These are phyloP conservation scores for Neoarthrinium moseri DNA, from an alignment of 2,329 filamentous ascomycete genomes.

Conservation along the genomic window DNA sequence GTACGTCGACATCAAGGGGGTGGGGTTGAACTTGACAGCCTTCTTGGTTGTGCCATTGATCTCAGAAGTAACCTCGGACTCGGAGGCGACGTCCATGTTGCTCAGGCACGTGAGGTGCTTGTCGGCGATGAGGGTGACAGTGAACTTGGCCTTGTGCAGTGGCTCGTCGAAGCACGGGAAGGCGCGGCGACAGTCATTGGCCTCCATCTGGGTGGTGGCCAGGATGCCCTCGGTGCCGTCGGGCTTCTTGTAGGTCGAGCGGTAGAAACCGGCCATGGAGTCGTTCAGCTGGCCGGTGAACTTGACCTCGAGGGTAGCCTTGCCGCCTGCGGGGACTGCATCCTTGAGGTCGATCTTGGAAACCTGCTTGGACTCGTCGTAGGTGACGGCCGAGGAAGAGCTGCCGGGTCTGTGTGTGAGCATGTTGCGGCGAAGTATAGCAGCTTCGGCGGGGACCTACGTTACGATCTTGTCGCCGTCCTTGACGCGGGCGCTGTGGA, in stretches of 20 bases:
- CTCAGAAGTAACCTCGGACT: slow-evolving; percentile 69
- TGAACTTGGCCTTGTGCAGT: slow-evolving; percentile 88
- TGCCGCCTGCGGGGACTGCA: slow-evolving; percentile 69
- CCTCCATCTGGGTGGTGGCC: slow-evolving; percentile 94
- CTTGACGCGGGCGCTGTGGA: slow-evolving; percentile 70
- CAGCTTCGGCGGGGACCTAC: too few species aligned
- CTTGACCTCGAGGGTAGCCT: slow-evolving; percentile 73
- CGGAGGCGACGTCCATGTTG: slow-evolving; percentile 91
- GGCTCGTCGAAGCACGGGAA: slow-evolving; percentile 98
- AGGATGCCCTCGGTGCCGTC: slow-evolving; percentile 80
- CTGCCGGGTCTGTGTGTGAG: too few species aligned
- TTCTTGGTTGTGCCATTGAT: slow-evolving; percentile 68
- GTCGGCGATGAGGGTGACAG: slow-evolving; percentile 86
- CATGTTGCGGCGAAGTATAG: too few species aligned
- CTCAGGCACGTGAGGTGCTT: slow-evolving; percentile 88
- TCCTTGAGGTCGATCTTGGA: slow-evolving; percentile 79
- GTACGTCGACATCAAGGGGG: slow-evolving; percentile 94
- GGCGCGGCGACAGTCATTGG: slow-evolving; percentile 86
- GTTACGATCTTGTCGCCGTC: slow-evolving; percentile 54
- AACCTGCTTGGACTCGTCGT: slow-evolving; percentile 78
- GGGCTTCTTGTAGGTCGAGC: slow-evolving; percentile 84
- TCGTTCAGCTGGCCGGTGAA: slow-evolving; percentile 81
- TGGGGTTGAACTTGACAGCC: slow-evolving; percentile 87
- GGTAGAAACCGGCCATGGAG: slow-evolving; percentile 97
- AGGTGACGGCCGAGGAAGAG: slow-evolving; percentile 65